Base-by-base conservation (phyloP, 305 asterid species). In the Fraxinus baroniana region DNA sequence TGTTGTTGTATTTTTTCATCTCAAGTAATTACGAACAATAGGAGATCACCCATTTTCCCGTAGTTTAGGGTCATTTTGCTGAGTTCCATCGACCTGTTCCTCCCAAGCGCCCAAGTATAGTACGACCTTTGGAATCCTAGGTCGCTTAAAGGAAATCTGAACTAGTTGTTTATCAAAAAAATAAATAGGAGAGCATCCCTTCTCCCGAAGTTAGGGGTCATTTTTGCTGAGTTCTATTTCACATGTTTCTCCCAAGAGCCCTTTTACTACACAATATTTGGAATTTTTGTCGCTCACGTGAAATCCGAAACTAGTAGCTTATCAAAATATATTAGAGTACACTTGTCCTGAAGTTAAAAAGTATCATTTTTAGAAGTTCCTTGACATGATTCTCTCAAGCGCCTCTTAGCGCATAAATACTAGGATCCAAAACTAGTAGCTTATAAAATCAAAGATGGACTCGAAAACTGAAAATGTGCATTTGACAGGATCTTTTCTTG, bases 401-500 rank as follows among this genome's bases (percentile, higher is more conserved):
- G 18, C n/a, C 55, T 10, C 2, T 46, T 46, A 46, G 55, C 1
- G 18, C 57, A 46, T 46, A 46, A 13, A 46, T 46, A 46, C 57
- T 13, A 46, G 57, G 13, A 46, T 46, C 57, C 18, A 46, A 46
- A 13, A 10, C 57, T 15, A 46, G 57, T 46, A 46, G 57, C 57
- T 44, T 46, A 13, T 46, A 12, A 17, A 5, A 49, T 49, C 20
- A 49, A 49, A 49, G 18, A 49, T 17, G 62, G 7, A 49, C 20
- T 46, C 7, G 20, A 49, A 22, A 24, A n/a, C n/a, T n/a, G n/a
- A n/a, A n/a, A 49, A 28, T 66, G 74, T 66, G 74, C 30, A 24
- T 66, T 66, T 66, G 74, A 60, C 86, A 88, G 90, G 90, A 90
- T 80, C 55, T 88, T 64, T 86, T 88, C 32, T 81, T 80, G 4